Conservation (phyloP, 805 yeast genomes). For the Sporopachydermia lactativora region DNA sequence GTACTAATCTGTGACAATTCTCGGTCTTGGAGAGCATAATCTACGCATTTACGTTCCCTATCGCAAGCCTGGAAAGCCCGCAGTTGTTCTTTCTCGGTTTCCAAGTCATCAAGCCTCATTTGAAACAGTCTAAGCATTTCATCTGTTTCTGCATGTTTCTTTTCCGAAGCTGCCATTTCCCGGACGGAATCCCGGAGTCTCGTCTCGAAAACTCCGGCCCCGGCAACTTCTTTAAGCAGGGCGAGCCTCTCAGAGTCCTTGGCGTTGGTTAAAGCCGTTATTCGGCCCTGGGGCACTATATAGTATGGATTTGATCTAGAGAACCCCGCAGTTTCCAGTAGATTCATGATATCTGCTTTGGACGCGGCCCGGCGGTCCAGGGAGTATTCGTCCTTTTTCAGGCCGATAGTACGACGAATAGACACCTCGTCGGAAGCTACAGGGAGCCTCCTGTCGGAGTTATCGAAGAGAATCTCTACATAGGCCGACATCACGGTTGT, state of each 20-base stretch:
- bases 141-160: constrained; percentile 56
- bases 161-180: constrained; percentile 63
- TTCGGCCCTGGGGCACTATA: constrained; percentile 93
- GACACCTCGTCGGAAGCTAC: constrained; percentile 52
- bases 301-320: constrained; percentile 85
- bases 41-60: constrained; percentile 52
- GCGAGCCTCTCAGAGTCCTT: constrained; percentile 71
- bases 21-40: constrained; percentile 62
- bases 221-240: constrained; percentile 82
- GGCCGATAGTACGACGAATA: constrained; percentile 82
- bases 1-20: constrained; percentile 52
- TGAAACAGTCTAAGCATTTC: constrained; percentile 43
- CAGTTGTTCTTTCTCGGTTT: constrained; percentile 65
- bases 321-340: constrained; percentile 86
- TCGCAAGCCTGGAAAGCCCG: constrained; percentile 56
- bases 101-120: constrained; percentile 62
- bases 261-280: constrained; percentile 78
- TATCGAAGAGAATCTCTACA: constrained; percentile 83
- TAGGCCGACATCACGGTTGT: constrained; percentile 76
- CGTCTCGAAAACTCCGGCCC: constrained; percentile 81
- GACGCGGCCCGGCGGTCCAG: constrained; percentile 70
- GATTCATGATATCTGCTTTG: constrained; percentile 64
- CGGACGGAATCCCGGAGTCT: constrained; percentile 65
- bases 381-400: constrained; percentile 83
- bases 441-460: constrained; percentile 62